Evolutionary conservation across 164 flowering plant species (phyloP).

Genomic region (Aristolochia fimbriata): DNA sequence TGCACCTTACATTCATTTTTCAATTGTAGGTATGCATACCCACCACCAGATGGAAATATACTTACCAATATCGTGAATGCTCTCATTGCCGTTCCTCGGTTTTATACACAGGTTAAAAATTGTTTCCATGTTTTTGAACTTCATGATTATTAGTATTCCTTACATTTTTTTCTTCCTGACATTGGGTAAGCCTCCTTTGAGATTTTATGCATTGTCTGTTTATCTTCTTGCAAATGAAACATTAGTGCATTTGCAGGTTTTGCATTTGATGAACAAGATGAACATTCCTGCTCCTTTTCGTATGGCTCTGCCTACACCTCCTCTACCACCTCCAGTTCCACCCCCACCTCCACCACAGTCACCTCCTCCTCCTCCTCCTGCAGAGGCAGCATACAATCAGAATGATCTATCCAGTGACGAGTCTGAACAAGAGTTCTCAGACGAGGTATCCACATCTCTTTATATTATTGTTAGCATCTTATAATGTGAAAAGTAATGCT

Average conservation of each 20-base stretch:
- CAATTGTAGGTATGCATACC: constrained; percentile 78
- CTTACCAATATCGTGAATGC: constrained; percentile 94
- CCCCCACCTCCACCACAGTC: constrained; percentile 31
- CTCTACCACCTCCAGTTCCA: constrained; percentile 59
- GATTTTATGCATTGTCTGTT: too few species aligned
- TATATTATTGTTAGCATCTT: too few species aligned
- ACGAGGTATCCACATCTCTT: constrained; percentile 42
- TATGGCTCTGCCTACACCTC: constrained; percentile 87
- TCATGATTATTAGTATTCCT: too few species aligned
- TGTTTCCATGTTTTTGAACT: background rate
- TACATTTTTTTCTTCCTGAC: too few species aligned
- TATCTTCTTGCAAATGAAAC: too few species aligned
- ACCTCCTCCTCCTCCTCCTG: constrained; percentile 28
- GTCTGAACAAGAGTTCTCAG: constrained; percentile 88
- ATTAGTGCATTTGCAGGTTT: constrained; percentile 36
- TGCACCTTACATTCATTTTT: constrained; percentile 1
- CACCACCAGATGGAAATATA: constrained; percentile 92
- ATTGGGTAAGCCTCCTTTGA: too few species aligned
- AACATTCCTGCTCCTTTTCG: constrained; percentile 97
- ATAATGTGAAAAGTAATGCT: too few species aligned
- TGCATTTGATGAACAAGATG: constrained; percentile 99
- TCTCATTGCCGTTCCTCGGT: constrained; percentile 95
- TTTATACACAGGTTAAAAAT: constrained; percentile 71
- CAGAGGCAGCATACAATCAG: constrained; percentile 23
- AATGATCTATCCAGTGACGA: constrained; percentile 68